A percentile compares a stretch with the other conserved stretches of the same genome.
These are phyloP conservation scores for Aeschynomene evenia DNA, from an alignment of 306 rosid species.

Conservation along the genomic window DNA sequence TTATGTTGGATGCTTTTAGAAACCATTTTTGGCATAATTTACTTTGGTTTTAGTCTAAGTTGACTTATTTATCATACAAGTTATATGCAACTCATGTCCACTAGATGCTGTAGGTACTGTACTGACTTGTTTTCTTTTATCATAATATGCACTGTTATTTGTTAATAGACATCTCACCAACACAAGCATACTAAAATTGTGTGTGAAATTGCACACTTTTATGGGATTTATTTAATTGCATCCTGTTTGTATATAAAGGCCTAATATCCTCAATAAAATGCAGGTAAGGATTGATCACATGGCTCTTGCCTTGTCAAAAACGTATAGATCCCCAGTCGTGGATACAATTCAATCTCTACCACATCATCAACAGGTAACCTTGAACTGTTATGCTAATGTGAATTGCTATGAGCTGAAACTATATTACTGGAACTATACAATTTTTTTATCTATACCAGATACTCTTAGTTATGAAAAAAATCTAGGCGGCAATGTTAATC, in stretches of 20 bases:
- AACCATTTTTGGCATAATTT: neutral
- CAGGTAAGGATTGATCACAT: constrained; percentile 87
- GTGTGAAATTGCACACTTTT: neutral
- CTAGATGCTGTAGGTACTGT: neutral
- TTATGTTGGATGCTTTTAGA: neutral
- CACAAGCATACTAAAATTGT: neutral
- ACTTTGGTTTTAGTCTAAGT: neutral
- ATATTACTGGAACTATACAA: neutral
- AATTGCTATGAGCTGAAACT: neutral
- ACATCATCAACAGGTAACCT: constrained; percentile 89
- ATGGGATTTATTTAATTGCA: neutral
- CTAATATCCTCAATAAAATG: constrained; percentile 34
- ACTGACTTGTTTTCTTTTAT: neutral
- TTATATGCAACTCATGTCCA: neutral
- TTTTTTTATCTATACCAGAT: neutral
- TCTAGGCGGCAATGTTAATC: neutral
- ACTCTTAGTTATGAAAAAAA: neutral
- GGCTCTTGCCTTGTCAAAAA: constrained; percentile 84
- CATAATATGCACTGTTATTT: neutral
- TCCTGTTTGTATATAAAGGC: neutral
- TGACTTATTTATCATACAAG: neutral
- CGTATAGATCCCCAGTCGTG: constrained; percentile 74
- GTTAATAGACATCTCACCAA: neutral
- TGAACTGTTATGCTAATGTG: constrained; percentile 21
- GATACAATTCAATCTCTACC: constrained; percentile 92